A percentile compares a stretch with the other conserved stretches of the same genome.
Conservation (phyloP, 495 filamentous ascomycete species). For the Penicillium pancosmium region DNA sequence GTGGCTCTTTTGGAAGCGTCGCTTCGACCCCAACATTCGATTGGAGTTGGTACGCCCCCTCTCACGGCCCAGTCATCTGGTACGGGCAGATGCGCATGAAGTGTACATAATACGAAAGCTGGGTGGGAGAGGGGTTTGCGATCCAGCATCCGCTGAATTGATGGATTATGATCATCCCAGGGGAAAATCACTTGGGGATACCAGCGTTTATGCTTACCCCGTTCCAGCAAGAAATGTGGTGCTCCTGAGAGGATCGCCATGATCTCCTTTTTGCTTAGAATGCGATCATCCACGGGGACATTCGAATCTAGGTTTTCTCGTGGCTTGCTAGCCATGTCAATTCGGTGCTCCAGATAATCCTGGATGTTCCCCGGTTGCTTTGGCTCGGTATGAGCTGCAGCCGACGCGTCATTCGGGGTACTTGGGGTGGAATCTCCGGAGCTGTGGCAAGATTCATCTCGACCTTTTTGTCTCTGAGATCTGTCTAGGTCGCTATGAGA, state of each 20-base stretch:
- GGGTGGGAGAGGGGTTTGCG: conserved; percentile 48
- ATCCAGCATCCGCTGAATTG: conserved; percentile 65
- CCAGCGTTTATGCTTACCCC: conserved; percentile 54
- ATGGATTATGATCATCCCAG: conserved; percentile 63
- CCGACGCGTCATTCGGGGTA: conserved; percentile 9
- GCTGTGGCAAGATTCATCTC: not conserved
- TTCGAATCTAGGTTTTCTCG: not conserved
- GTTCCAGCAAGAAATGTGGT: conserved; percentile 65
- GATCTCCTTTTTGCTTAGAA: conserved; percentile 61
- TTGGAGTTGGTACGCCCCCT: conserved; percentile 30
- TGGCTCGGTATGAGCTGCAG: conserved; percentile 23
- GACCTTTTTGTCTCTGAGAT: not conserved
- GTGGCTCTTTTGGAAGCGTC: conserved; percentile 48
- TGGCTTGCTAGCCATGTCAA: conserved; percentile 15
- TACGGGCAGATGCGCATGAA: conserved; percentile 48
- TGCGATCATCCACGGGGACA: not conserved
- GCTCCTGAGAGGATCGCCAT: conserved; percentile 77
- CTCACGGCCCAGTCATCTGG: conserved; percentile 42
- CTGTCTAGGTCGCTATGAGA: not conserved
- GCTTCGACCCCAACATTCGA: conserved; percentile 29
- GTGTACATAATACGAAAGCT: conserved; percentile 50
- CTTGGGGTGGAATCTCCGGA: conserved; percentile 5
- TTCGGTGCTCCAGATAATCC: conserved; percentile 29
- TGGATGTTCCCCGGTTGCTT: conserved; percentile 36
- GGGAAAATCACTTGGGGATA: conserved; percentile 71